Conservation (phyloP, 169 alveolate species). For the Eimeria brunetti region DNA sequence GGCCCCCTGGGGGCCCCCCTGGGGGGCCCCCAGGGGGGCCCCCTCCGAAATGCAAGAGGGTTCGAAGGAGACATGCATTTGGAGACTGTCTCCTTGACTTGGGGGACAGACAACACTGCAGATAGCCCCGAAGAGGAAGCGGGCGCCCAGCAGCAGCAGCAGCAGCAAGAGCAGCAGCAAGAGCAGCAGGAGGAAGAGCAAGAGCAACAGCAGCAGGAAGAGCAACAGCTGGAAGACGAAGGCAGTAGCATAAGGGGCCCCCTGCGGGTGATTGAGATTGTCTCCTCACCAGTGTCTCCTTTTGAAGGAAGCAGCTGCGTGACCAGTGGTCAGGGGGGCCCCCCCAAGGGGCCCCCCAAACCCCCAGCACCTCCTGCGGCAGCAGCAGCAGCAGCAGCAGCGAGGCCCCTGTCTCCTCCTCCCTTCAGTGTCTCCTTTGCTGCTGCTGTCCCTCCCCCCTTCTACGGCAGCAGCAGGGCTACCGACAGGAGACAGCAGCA, state of each 20-base stretch:
- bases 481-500: neutral
- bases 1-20: no score
- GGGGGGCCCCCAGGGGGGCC: no score
- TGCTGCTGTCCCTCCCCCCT: neutral
- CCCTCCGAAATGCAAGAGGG: no score
- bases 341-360: neutral
- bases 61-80: neutral
- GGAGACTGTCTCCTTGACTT: neutral
- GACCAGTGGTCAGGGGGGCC: neutral
- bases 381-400: neutral
- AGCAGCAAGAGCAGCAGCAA: neutral
- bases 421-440: neutral
- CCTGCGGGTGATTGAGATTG: neutral
- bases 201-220: slow-evolving; percentile 17
- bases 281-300: neutral
- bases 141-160: neutral
- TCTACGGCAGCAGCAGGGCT: neutral
- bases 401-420: neutral
- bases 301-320: neutral
- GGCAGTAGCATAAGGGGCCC: slow-evolving; percentile 5
- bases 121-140: no score
- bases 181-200: slow-evolving; percentile 1
- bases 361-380: neutral
- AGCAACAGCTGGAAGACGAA: slow-evolving; percentile 24
- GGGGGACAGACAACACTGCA: no score